phyloP scores from a whole-genome alignment of 345 rosid genomes.

The Rhizophora mangle region DNA sequence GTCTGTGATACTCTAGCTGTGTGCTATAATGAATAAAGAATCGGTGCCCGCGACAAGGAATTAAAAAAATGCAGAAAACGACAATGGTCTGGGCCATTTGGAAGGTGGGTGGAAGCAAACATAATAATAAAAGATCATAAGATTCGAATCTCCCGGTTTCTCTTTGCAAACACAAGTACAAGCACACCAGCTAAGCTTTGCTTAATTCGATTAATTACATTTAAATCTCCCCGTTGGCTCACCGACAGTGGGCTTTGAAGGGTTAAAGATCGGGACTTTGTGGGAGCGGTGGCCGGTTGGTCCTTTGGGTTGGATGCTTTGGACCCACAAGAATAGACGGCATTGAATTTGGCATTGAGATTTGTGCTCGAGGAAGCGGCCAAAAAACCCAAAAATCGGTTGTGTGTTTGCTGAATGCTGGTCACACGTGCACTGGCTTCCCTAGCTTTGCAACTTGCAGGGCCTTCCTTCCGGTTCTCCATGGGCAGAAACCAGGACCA shows the following conservation, averaged over 20 bases:
- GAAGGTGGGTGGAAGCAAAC: slow-evolving; percentile 57
- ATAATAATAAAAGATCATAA: slow-evolving; percentile 18
- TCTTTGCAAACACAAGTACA: slow-evolving; percentile 36
- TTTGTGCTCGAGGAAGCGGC: slow-evolving; percentile 1
- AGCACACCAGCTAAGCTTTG: slow-evolving; percentile 52
- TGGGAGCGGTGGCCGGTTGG: background rate
- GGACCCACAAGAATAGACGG: slow-evolving; percentile 29
- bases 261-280: background rate
- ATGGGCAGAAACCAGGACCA: background rate
- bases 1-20: too few relatives aligned
- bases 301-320: background rate
- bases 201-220: background rate
- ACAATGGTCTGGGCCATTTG: slow-evolving; percentile 39
- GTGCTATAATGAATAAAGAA: too few relatives aligned
- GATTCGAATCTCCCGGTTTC: slow-evolving; percentile 34
- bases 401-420: slow-evolving; percentile 5
- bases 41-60: too few relatives aligned
- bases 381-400: background rate
- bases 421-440: slow-evolving; percentile 38
- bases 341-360: slow-evolving; percentile 20
- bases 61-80: slow-evolving; percentile 11
- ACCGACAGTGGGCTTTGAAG: slow-evolving; percentile 37
- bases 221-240: background rate
- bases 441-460: slow-evolving; percentile 11
- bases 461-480: slow-evolving; percentile 13